Conservation (phyloP, 371 early-diverging fungal species). For the Entomophthora muscae region DNA sequence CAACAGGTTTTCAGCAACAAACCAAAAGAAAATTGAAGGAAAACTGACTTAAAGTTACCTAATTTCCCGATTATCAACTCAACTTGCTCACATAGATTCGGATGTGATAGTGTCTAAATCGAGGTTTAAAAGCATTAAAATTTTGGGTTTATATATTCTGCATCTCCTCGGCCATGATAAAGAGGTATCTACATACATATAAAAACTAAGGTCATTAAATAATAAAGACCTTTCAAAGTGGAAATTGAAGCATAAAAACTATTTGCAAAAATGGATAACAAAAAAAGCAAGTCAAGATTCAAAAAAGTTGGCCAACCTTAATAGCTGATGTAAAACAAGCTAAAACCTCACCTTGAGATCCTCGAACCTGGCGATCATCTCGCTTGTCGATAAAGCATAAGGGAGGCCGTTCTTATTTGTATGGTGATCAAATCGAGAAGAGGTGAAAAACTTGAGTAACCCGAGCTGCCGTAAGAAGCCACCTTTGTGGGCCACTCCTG, state of each 20-base stretch:
- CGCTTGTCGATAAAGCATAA: background rate
- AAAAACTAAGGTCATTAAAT: too few species aligned
- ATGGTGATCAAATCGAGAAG: background rate
- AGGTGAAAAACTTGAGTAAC: background rate
- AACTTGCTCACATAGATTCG: constrained; percentile 31
- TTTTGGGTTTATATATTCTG: too few species aligned
- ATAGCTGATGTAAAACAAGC: too few species aligned
- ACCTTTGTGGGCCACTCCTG: background rate
- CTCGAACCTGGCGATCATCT: background rate
- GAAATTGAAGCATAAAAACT: too few species aligned
- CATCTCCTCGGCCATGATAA: too few species aligned
- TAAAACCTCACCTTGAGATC: background rate
- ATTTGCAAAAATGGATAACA: too few species aligned
- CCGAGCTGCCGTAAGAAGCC: background rate
- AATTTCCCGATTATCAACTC: constrained; percentile 35
- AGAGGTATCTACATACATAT: too few species aligned
- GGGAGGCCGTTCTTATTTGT: background rate
- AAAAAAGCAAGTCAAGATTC: too few species aligned
- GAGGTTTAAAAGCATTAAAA: background rate
- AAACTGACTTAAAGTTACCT: constrained; percentile 15
- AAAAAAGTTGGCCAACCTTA: too few species aligned
- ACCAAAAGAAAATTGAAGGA: background rate
- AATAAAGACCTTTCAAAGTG: too few species aligned
- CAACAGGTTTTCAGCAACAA: background rate
- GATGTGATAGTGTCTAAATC: constrained; percentile 21